phyloP scores from a whole-genome alignment of 1,139 yeast genomes.

The Candida glucosophila region DNA sequence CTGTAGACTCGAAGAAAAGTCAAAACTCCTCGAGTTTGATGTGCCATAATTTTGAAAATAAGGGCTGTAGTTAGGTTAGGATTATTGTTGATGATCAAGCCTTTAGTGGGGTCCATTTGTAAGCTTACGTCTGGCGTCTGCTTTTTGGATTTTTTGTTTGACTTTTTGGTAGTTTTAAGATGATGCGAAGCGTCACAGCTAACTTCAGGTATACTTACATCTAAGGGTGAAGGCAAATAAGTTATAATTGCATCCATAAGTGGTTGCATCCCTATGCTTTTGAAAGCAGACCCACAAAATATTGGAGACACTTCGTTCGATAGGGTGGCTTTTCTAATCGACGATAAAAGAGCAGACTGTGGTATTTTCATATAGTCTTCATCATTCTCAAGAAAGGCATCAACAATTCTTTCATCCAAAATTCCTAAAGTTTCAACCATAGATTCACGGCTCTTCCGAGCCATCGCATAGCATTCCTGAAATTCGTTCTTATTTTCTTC shows the following conservation, averaged over 20 bases:
- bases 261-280: slow-evolving; percentile 92
- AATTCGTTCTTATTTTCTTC: slow-evolving; percentile 16
- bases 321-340: slow-evolving; percentile 60
- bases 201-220: slow-evolving; percentile 51
- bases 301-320: slow-evolving; percentile 61
- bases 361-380: slow-evolving; percentile 65
- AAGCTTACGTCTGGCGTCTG: slow-evolving; percentile 23
- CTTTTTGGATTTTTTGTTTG: slow-evolving; percentile 5
- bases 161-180: slow-evolving; percentile 8
- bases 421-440: slow-evolving; percentile 80
- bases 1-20: slow-evolving; percentile 83
- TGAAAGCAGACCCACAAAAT: slow-evolving; percentile 87
- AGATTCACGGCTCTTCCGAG: slow-evolving; percentile 56
- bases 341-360: slow-evolving; percentile 35
- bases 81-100: slow-evolving; percentile 47
- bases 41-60: slow-evolving; percentile 87
- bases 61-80: slow-evolving; percentile 63
- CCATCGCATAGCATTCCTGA: slow-evolving; percentile 37
- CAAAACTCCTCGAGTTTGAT: slow-evolving; percentile 75
- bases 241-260: slow-evolving; percentile 72
- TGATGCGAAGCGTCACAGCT: slow-evolving; percentile 9
- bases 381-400: slow-evolving; percentile 64
- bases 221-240: slow-evolving; percentile 77
- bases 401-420: slow-evolving; percentile 67
- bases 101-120: slow-evolving; percentile 29